Percentiles rank a stretch among this genome's conserved stretches.
Conservation (phyloP, 73 alveolate genomes). For the Tetrahymena elliotti region DNA sequence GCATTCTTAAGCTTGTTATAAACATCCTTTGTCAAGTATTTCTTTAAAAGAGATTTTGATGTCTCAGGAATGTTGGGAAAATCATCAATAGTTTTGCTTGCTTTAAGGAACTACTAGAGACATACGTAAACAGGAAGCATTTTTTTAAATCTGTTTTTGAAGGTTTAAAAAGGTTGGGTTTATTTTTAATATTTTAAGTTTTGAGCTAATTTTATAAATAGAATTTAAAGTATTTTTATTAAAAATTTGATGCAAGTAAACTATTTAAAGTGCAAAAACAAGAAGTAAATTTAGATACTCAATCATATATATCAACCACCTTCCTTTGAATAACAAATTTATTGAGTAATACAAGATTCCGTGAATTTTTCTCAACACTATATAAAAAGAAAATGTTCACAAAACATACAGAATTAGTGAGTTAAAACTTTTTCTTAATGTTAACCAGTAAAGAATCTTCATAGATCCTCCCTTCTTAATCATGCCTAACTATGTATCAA, state of each 20-base stretch:
- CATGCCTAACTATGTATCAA: not conserved
- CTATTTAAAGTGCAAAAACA: not conserved
- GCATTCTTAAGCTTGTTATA: slow-evolving; percentile 7
- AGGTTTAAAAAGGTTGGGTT: not conserved
- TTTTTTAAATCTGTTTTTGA: not conserved
- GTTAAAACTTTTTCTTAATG: no score
- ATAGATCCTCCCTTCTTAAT: not conserved
- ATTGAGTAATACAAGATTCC: not conserved
- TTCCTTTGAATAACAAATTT: not conserved
- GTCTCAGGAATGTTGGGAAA: slow-evolving; percentile 36
- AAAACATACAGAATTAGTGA: not conserved
- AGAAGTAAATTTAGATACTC: not conserved
- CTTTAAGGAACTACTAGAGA: not conserved
- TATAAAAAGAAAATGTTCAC: not conserved
- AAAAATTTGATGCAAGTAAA: not conserved
- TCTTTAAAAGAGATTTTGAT: slow-evolving; percentile 15
- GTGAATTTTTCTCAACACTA: not conserved
- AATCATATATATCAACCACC: not conserved
- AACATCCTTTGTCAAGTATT: slow-evolving; percentile 28
- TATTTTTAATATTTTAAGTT: not conserved
- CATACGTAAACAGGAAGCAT: not conserved
- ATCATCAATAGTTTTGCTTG: not conserved
- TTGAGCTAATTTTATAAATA: not conserved
- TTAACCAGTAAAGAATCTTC: not conserved
- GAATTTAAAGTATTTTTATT: not conserved